Base-by-base conservation (phyloP, 1,284 basidiomycete genomes). In the Vanrija sp. region DNA sequence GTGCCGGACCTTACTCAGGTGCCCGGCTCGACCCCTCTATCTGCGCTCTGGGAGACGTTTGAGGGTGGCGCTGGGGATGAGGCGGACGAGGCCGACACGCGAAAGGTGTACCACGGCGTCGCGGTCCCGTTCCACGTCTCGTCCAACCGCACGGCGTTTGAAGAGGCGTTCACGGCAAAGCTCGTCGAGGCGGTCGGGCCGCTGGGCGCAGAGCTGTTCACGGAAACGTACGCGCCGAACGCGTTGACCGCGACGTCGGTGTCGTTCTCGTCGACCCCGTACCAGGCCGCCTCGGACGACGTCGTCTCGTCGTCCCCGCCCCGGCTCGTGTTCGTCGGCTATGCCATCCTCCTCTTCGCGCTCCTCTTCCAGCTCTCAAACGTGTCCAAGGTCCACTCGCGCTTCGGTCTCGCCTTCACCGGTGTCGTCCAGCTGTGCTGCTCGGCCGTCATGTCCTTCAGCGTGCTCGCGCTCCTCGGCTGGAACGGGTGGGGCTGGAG, bases 381-480 rank as follows among this genome's bases (percentile, higher is more conserved):
- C 44, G 88, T 91, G 79, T 82, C 85, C 55, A 85, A 86, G 24
- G 88, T 96, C 10, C 94, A 98, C 72, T 95, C 90, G 1, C 84
- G 89, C 46, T 81, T 91, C 49, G 95, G 95, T 76, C 79, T 98
- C 22, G 89, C 91, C 1, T 89, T 97, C 71, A 98, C 95, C 2
- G 95, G 92, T 16, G 79, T 91, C 20, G 88, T 94, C 19, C 91
- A 97, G 75, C 86, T 97, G 45, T 77, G 86, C 6, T 90, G 90
- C 59, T 93, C 90, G 77, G 92, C 94, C 3, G 84, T 98, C 62
- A 95, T 93, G 59, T 92, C 89, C 67, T 81, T 97, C 49, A 93
- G 88, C 69, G 87, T 97, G 7, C 62, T 75, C 19, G 67, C 71
- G 2, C 63, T 75, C 10, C 58, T 75, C 2, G 73, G 72, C 8